phyloP scores from a whole-genome alignment of 108 stramenopile species.

The Cylindrotheca closterium region DNA sequence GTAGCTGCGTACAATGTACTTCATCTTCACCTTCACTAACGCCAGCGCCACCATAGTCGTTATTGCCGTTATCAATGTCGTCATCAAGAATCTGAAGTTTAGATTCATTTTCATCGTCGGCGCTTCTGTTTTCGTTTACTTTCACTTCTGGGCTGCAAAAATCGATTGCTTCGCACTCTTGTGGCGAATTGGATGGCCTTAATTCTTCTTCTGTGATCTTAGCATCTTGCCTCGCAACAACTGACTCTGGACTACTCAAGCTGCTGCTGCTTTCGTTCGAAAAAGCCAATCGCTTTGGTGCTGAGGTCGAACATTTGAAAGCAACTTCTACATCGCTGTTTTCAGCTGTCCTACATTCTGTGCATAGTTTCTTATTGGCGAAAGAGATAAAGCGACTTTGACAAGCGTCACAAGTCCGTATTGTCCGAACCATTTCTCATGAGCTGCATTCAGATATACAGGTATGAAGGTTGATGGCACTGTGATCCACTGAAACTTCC shows the following conservation, averaged over 20 bases:
- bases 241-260: too few species aligned
- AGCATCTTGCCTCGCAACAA: neutral
- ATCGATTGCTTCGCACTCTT: too few species aligned
- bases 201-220: neutral
- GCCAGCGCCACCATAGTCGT: neutral
- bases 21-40: slow-evolving; percentile 35
- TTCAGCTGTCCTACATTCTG: neutral
- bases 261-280: neutral
- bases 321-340: neutral
- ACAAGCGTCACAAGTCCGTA: slow-evolving; percentile 16
- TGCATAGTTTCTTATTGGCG: slow-evolving; percentile 9
- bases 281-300: neutral
- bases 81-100: too few species aligned
- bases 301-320: neutral
- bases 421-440: slow-evolving; percentile 34
- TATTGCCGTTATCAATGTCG: slow-evolving; percentile 1
- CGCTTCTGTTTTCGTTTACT: too few species aligned
- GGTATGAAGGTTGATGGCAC: too few species aligned
- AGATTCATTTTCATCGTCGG: too few species aligned
- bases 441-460: too few species aligned
- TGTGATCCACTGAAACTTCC: too few species aligned
- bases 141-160: too few species aligned
- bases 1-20: slow-evolving; percentile 29
- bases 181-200: too few species aligned
- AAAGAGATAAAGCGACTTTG: slow-evolving; percentile 13